A percentile compares a stretch with the other conserved stretches of the same genome.
Conservation (phyloP, 331 rosid genomes). For the Prunus yedoensis region DNA sequence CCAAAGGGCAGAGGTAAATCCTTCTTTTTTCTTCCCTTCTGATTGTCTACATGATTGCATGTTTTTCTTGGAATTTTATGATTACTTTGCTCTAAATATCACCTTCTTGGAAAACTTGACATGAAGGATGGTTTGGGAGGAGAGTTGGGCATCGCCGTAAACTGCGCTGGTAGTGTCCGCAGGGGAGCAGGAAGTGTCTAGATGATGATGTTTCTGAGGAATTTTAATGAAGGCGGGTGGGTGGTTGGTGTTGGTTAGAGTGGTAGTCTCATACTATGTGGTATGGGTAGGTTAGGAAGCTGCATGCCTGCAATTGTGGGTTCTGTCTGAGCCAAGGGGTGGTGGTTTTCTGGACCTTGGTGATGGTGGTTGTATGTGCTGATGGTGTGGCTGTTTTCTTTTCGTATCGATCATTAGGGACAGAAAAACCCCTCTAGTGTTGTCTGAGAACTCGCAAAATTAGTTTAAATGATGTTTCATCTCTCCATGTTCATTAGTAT, state of each 20-base stretch:
- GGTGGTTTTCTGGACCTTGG: not conserved
- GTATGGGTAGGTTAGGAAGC: not conserved
- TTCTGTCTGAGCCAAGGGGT: slow-evolving; percentile 3
- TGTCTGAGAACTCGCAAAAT: not conserved
- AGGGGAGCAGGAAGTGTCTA: not conserved
- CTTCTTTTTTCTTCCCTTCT: slow-evolving; percentile 1
- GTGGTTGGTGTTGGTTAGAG: not conserved
- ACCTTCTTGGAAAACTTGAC: not conserved
- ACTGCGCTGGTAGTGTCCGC: not conserved
- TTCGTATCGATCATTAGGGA: not conserved
- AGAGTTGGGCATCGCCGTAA: not conserved
- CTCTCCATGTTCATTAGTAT: not conserved
- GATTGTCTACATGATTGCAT: not conserved
- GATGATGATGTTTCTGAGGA: not conserved
- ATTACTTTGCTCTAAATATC: not conserved
- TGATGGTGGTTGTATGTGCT: not conserved
- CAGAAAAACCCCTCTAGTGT: not conserved
- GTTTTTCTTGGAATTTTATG: not conserved
- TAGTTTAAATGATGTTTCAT: not conserved
- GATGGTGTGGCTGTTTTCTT: not conserved
- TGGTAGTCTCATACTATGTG: not conserved
- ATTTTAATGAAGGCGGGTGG: not conserved
- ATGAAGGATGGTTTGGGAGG: slow-evolving; percentile 1
- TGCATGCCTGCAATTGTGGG: not conserved
- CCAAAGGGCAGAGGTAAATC: slow-evolving; percentile 77